These are phyloP conservation scores for Colletotrichum australisinense DNA, from an alignment of 2,329 filamentous ascomycete genomes.

Conservation along the genomic window DNA sequence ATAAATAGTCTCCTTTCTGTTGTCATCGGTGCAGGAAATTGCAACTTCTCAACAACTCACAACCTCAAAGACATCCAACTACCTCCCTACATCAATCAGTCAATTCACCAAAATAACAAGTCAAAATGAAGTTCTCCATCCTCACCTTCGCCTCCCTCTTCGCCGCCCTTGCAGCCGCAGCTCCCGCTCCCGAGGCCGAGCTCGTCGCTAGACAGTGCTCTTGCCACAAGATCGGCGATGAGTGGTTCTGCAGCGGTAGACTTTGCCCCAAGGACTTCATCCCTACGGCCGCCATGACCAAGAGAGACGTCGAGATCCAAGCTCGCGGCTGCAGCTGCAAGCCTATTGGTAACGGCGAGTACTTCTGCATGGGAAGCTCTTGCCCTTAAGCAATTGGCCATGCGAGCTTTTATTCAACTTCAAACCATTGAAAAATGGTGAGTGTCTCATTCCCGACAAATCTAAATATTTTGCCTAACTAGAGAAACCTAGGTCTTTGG, in stretches of 20 bases:
- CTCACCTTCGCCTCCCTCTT: conserved; percentile 4
- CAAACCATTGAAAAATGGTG: not conserved
- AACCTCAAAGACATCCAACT: not conserved
- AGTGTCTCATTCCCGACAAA: not conserved
- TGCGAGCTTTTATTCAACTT: not conserved
- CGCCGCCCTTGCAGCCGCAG: not conserved
- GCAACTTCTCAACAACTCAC: not conserved
- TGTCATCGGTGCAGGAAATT: not conserved
- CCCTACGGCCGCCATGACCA: not conserved
- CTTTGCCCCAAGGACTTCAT: conserved; percentile 6
- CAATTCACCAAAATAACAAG: not conserved
- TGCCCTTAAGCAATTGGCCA: not conserved
- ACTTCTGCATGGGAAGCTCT: not conserved
- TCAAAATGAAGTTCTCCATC: conserved; percentile 22
- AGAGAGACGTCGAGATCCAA: not conserved
- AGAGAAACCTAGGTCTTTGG: not conserved
- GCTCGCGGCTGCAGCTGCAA: not conserved
- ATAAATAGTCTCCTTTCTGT: not conserved
- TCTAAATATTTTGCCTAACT: not conserved
- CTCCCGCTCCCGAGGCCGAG: not conserved
- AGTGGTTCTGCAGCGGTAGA: conserved; percentile 13
- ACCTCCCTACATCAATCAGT: too few species aligned
- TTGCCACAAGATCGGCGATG: not conserved
- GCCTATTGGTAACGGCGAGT: not conserved
- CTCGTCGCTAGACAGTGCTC: conserved; percentile 19